Base-by-base conservation (phyloP, 768 basidiomycete genomes). In the Omphalotus guepiniiformis region DNA sequence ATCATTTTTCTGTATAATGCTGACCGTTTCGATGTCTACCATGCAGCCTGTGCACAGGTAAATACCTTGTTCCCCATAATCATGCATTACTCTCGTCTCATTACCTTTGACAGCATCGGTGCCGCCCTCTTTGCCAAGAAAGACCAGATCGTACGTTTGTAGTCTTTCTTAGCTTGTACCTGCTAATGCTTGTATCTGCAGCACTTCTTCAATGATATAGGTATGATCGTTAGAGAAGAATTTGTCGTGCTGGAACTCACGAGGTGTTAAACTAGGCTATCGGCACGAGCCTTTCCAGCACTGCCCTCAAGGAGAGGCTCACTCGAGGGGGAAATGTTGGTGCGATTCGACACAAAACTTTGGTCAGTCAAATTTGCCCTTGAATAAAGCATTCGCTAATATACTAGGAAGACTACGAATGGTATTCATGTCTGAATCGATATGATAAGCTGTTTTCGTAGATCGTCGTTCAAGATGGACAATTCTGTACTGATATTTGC, bases 201-300 rank as follows among this genome's bases (percentile, higher is more conserved):
- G 69, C 90, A 96, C 64, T 98, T 91, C 71, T 97, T 97, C 74
- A 79, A 85, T 53, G 93, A 97, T 59, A 90, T 98, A 42, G 94
- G 82, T 59, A 42, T 26, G 42, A 11, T 13, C 3, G 18, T 15
- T 8, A n/a, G n/a, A n/a, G n/a, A 34, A 23, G 8, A 18, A 39
- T 6, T 29, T 19, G 15, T 23, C 42, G 13, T 13, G 22, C 16
- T 15, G 26, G 30, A 32, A 15, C 11, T 41, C 27, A 47, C 25
- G 16, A 0, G 26, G 35, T 19, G 39, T 36, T 29, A 26, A 40
- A 27, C 47, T 22, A 58, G 58, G 84, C 3, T 98, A 96, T 62
- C 77, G 83, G 27, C 93, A 97, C 57, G 85, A 91, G 56, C 92
- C 93, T 9, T 97, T 97, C 80, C 89, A 93, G 63, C 92, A 93